Percentiles rank a stretch among this genome's conserved stretches.
Evolutionary conservation across 129 eudicot genomes (phyloP).

Genomic region (Erigeron canadensis): DNA sequence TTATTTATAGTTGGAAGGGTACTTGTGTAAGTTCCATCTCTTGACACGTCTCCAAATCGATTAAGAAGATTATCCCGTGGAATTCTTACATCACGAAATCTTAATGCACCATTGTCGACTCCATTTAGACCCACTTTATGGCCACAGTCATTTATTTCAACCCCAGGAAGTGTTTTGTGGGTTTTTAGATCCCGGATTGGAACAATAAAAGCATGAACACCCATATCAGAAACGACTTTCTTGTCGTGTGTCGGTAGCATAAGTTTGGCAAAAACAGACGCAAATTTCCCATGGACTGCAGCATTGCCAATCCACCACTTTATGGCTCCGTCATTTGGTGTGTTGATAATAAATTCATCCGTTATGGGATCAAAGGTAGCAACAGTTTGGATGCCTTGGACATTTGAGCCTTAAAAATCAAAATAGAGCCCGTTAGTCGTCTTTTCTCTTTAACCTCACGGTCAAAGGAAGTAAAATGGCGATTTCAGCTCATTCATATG

Average conservation of each 20-base stretch:
- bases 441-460: not conserved
- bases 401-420: slow-evolving; percentile 72
- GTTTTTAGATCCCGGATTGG: slow-evolving; percentile 81
- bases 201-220: slow-evolving; percentile 98
- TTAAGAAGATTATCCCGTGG: slow-evolving; percentile 94
- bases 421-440: slow-evolving; percentile 11
- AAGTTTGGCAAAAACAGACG: slow-evolving; percentile 86
- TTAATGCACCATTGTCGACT: slow-evolving; percentile 94
- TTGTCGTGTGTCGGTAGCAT: slow-evolving; percentile 72
- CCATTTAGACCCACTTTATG: slow-evolving; percentile 95
- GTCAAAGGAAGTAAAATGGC: not conserved
- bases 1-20: slow-evolving; percentile 72
- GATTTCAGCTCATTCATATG: not conserved
- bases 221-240: slow-evolving; percentile 79
- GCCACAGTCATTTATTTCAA: slow-evolving; percentile 92
- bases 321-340: slow-evolving; percentile 91
- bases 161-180: slow-evolving; percentile 74
- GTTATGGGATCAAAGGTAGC: slow-evolving; percentile 79
- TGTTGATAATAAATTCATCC: slow-evolving; percentile 82
- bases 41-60: slow-evolving; percentile 85
- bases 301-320: slow-evolving; percentile 99
- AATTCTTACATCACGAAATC: slow-evolving; percentile 72
- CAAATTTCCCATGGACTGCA: slow-evolving; percentile 95
- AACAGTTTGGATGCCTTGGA: slow-evolving; percentile 83
- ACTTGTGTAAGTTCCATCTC: slow-evolving; percentile 88